Percentiles rank a stretch among this genome's conserved stretches.
Evolutionary conservation across 495 filamentous ascomycete species (phyloP).

Genomic region (Symbiotaphrina buchneri): DNA sequence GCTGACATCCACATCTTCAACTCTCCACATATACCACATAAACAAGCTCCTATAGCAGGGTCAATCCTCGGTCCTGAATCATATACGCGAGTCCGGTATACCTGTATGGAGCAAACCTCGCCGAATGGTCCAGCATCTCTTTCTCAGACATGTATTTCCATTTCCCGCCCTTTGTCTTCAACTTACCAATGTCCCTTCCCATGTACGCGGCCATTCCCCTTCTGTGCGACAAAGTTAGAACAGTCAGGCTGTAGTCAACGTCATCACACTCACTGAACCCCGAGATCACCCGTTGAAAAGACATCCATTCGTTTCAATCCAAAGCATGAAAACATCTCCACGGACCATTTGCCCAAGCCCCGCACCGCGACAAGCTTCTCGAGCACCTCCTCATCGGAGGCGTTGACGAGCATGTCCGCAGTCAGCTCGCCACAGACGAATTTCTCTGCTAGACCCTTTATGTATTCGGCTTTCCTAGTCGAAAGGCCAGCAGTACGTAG

Average conservation of each 20-base stretch:
- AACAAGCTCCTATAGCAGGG: constrained; percentile 33
- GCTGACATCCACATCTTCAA: constrained; percentile 47
- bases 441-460: constrained; percentile 62
- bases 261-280: constrained; percentile 45
- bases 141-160: constrained; percentile 93
- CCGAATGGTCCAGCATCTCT: constrained; percentile 72
- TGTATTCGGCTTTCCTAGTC: constrained; percentile 85
- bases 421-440: constrained; percentile 54
- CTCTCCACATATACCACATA: constrained; percentile 88
- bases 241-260: not conserved
- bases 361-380: constrained; percentile 64
- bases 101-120: constrained; percentile 68
- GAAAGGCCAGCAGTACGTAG: constrained; percentile 75
- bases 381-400: constrained; percentile 68
- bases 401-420: constrained; percentile 47
- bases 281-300: constrained; percentile 79
- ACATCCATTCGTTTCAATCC: constrained; percentile 81
- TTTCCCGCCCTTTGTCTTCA: constrained; percentile 74
- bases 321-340: constrained; percentile 95
- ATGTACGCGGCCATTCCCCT: constrained; percentile 77
- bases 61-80: not conserved
- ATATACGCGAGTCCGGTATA: constrained; percentile 9
- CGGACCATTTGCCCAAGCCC: constrained; percentile 75
- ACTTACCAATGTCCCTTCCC: constrained; percentile 58
- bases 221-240: constrained; percentile 11